These are phyloP conservation scores for Tulasnella sp. DNA, from an alignment of 768 basidiomycete genomes.

Conservation along the genomic window DNA sequence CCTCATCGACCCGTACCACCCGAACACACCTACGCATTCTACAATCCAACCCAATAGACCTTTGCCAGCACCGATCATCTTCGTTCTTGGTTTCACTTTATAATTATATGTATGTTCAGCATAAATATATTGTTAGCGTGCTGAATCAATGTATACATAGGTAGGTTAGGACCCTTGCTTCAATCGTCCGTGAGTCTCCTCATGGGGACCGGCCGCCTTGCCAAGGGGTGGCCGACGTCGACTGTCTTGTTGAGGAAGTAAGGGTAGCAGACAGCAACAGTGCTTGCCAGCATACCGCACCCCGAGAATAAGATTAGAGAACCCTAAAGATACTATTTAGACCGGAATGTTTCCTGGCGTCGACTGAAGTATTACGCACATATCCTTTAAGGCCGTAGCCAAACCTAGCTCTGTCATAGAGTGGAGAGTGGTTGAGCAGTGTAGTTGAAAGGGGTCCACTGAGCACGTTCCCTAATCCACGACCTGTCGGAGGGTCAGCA, in stretches of 20 bases:
- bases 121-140: neutral
- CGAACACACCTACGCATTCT: neutral
- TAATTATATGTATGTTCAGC: neutral
- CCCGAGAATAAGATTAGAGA: constrained; percentile 23
- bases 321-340: constrained; percentile 4
- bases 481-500: constrained; percentile 6
- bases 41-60: neutral
- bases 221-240: neutral
- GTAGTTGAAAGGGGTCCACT: constrained; percentile 22
- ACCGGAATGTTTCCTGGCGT: neutral
- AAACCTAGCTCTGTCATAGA: constrained; percentile 19
- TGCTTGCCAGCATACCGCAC: constrained; percentile 21
- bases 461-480: constrained; percentile 23
- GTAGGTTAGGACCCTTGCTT: neutral
- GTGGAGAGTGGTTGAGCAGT: constrained; percentile 19
- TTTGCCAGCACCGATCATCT: neutral
- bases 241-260: constrained; percentile 9
- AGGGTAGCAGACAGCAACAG: constrained; percentile 18
- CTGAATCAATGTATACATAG: neutral
- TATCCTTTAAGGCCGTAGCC: constrained; percentile 25
- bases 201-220: neutral
- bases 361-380: neutral
- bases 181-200: neutral
- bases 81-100: neutral
- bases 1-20: constrained; percentile 55